Evolutionary conservation across 495 filamentous ascomycete genomes (phyloP).

Genomic region (Lophiostoma macrostomum): DNA sequence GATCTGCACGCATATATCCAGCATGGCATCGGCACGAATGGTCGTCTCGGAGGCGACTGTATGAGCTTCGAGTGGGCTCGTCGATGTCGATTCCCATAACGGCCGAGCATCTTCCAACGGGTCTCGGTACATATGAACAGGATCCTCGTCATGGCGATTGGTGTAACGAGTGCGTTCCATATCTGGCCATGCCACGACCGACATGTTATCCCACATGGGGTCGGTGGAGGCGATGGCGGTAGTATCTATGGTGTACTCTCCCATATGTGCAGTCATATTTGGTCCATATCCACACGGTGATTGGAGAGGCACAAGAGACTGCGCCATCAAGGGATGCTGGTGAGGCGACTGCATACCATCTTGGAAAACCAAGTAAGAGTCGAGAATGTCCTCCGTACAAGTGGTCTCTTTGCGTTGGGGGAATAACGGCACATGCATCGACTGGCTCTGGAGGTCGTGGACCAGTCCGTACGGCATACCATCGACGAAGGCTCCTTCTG

Average conservation of each 20-base stretch:
- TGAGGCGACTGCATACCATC: too few species aligned
- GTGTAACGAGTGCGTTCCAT: not conserved
- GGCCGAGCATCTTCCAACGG: not conserved
- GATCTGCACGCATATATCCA: not conserved
- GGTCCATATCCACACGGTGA: not conserved
- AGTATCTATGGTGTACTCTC: not conserved
- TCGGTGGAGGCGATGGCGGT: not conserved
- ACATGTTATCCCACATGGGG: not conserved
- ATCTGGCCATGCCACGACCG: not conserved
- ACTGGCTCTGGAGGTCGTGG: not conserved
- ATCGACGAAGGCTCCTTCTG: not conserved
- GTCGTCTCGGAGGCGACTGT: not conserved
- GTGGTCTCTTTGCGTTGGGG: too few species aligned
- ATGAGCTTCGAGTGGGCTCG: not conserved
- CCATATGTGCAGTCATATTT: not conserved
- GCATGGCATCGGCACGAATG: not conserved
- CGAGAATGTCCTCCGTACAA: too few species aligned
- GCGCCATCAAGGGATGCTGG: too few species aligned
- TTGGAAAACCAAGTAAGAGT: too few species aligned
- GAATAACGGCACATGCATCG: too few species aligned
- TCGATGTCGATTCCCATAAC: not conserved
- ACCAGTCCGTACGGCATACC: not conserved
- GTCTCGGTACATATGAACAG: not conserved
- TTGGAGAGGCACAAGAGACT: too few species aligned
- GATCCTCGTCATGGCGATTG: not conserved